These are phyloP conservation scores for Termitomyces sp. DNA, from an alignment of 1,284 basidiomycete genomes.

Conservation along the genomic window DNA sequence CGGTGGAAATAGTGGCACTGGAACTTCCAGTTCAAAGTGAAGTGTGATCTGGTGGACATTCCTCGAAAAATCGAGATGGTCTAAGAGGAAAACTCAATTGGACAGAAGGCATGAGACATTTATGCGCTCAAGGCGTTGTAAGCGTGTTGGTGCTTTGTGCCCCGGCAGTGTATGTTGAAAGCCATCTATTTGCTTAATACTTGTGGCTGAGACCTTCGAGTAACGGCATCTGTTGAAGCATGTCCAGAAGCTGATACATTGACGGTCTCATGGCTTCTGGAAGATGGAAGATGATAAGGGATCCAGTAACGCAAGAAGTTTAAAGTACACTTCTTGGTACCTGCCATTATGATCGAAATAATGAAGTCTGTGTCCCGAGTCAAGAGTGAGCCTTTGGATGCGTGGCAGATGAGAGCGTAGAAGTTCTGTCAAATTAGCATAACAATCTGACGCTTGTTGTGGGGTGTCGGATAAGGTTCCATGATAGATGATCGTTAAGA, in stretches of 20 bases:
- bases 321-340: background rate
- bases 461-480: background rate
- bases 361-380: background rate
- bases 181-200: background rate
- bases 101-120: background rate
- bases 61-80: background rate
- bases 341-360: background rate
- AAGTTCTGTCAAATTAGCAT: background rate
- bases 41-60: background rate
- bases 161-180: background rate
- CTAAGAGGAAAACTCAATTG: background rate
- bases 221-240: background rate
- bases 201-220: background rate
- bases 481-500: background rate
- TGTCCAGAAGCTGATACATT: background rate
- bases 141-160: background rate
- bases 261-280: background rate
- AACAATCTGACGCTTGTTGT: background rate
- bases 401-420: background rate
- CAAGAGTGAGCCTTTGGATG: background rate
- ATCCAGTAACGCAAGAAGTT: background rate
- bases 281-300: background rate
- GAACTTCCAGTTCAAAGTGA: background rate
- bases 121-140: background rate
- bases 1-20: background rate